Evolutionary conservation across 176 grass and related monocot species (phyloP).

Genomic region (Chrysopogon serrulatus): DNA sequence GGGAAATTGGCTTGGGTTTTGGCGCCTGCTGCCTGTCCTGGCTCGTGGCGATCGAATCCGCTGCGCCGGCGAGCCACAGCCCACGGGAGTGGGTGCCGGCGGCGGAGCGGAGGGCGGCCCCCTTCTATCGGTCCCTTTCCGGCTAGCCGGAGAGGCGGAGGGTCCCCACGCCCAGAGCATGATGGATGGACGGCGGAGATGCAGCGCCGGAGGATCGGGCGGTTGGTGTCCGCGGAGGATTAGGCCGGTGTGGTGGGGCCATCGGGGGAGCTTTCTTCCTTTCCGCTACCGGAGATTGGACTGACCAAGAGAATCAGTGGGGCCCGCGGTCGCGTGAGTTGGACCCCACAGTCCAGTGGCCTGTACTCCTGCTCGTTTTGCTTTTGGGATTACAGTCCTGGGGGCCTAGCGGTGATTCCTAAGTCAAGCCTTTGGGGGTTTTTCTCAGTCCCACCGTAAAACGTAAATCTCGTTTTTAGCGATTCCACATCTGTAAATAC

Average conservation of each 20-base stretch:
- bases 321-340: neutral
- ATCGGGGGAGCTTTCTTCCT: neutral
- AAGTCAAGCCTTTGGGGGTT: too few species aligned
- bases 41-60: neutral
- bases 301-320: neutral
- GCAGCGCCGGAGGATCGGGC: neutral
- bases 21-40: neutral
- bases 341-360: neutral
- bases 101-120: neutral
- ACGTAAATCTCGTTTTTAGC: too few species aligned
- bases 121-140: neutral
- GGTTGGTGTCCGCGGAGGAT: neutral
- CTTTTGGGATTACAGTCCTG: too few species aligned
- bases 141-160: neutral
- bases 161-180: too few species aligned
- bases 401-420: too few species aligned
- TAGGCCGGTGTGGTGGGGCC: neutral
- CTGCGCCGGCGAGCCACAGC: neutral
- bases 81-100: neutral
- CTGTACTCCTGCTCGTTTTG: neutral
- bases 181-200: neutral
- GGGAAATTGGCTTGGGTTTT: too few species aligned
- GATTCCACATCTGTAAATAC: too few species aligned
- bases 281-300: conserved; percentile 11
- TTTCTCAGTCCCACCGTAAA: too few species aligned